Evolutionary conservation across 1,284 basidiomycete genomes (phyloP), one percentile per base, ranked within the genome.

Genomic region (Pseudozyma hubeiensis): DNA sequence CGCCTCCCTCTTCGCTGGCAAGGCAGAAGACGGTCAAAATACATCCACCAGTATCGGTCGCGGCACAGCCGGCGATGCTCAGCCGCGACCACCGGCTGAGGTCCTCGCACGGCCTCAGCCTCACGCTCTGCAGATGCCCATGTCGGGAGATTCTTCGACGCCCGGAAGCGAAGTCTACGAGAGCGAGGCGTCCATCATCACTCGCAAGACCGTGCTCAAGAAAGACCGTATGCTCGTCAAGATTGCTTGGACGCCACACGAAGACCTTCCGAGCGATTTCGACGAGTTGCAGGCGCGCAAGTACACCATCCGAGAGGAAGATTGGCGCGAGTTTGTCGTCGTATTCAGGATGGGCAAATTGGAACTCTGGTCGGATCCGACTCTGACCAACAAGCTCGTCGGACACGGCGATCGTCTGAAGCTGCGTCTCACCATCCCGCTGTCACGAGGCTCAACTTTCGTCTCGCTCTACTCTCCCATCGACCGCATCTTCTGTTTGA

Each of bases 151-250:
- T 10, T 31, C 44, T 31, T 41, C 55, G 8, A 48, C 14, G n/a
- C 44, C 56, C 3, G 29, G 17, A 8, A 64, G 50, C n/a, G 59
- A 59, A 10, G 31, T 34, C 2, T 33, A 35, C n/a, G 54, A 40
- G 17, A 62, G 57, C 37, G 64, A 64, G 13, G 34, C 53, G 29
- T 64, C 48, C 46, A 51, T 76, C 46, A 63, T 79, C 51, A 75
- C 73, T 6, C 64, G 64, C 39, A 64, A 54, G 29, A 67, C 65
- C 14, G 68, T 77, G 14, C 59, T 81, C 24, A 83, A 84, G 89
- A 69, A 84, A 92, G 93, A 94, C 83, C 88, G 93, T 72, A 94
- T 94, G 91, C 87, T 93, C 13, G 90, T 94, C 46, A 88, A 91
- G 66, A 87, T 90, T 9, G 89, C 88, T 48, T 89, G 90, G 78